These are phyloP conservation scores for Ulvella scutata DNA, from an alignment of 139 green algal species.

Conservation along the genomic window DNA sequence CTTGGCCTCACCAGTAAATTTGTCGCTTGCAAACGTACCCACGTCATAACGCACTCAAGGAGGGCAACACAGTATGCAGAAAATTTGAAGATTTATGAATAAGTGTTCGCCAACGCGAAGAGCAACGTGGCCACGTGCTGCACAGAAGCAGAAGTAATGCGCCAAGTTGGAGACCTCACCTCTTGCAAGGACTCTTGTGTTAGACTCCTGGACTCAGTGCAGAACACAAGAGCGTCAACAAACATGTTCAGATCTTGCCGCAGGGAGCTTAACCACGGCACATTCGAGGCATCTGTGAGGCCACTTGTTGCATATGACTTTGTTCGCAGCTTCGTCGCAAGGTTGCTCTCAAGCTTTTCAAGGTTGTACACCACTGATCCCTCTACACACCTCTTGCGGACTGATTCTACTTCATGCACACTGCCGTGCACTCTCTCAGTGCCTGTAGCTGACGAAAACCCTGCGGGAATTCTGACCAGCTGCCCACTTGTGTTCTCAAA, in stretches of 20 bases:
- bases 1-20: no score
- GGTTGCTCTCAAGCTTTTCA: not conserved
- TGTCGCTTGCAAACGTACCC: no score
- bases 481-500: no score
- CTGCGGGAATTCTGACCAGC: no score
- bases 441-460: not conserved
- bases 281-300: not conserved
- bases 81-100: no score
- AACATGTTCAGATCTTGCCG: not conserved
- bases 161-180: not conserved
- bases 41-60: no score
- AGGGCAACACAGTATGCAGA: no score
- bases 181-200: not conserved
- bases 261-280: not conserved
- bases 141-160: no score
- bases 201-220: not conserved
- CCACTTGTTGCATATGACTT: not conserved
- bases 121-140: no score
- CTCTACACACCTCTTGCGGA: not conserved
- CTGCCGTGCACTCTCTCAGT: not conserved
- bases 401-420: not conserved
- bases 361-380: conserved; percentile 2
- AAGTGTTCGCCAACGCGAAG: no score
- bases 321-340: not conserved
- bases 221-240: not conserved